A percentile compares a stretch with the other conserved stretches of the same genome.
Conservation (phyloP, 805 yeast species). For the Lachancea nothofagi region DNA sequence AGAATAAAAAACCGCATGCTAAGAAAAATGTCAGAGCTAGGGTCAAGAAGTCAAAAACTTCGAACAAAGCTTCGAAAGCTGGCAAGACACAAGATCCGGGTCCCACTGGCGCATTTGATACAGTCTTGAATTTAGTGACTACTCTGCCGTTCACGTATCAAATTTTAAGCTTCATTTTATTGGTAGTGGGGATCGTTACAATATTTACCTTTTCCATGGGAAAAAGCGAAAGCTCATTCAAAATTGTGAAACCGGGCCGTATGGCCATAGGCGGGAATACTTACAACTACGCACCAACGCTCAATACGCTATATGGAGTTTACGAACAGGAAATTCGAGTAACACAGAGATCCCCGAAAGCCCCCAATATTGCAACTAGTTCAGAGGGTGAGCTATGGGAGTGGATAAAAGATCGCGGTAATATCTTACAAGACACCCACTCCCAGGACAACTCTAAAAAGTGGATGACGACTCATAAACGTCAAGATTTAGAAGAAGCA, state of each 20-base stretch:
- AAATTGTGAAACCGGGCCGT: slow-evolving; percentile 22
- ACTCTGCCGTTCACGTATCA: background rate
- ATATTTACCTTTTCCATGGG: slow-evolving; percentile 1
- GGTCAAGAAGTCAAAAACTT: slow-evolving; percentile 16
- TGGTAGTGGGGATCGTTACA: slow-evolving; percentile 7
- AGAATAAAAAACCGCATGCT: slow-evolving; percentile 9
- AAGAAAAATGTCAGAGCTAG: slow-evolving; percentile 10
- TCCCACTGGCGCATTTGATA: background rate
- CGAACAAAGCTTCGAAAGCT: background rate
- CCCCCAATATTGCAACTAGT: slow-evolving; percentile 30
- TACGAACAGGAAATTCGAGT: slow-evolving; percentile 24
- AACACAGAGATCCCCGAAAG: slow-evolving; percentile 10
- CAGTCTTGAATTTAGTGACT: background rate
- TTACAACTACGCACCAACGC: slow-evolving; percentile 39
- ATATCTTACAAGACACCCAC: slow-evolving; percentile 10
- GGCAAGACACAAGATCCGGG: background rate
- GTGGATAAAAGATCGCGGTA: slow-evolving; percentile 54
- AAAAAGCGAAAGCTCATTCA: slow-evolving; percentile 1
- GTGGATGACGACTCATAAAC: slow-evolving; percentile 11
- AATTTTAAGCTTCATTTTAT: slow-evolving; percentile 1
- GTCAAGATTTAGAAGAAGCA: slow-evolving; percentile 26
- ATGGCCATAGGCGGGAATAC: slow-evolving; percentile 34
- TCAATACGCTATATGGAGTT: slow-evolving; percentile 32
- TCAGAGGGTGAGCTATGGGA: slow-evolving; percentile 65
- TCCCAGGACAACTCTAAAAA: slow-evolving; percentile 3